Evolutionary conservation across 345 rosid genomes (phyloP).

Genomic region (Erucastrum elatum): DNA sequence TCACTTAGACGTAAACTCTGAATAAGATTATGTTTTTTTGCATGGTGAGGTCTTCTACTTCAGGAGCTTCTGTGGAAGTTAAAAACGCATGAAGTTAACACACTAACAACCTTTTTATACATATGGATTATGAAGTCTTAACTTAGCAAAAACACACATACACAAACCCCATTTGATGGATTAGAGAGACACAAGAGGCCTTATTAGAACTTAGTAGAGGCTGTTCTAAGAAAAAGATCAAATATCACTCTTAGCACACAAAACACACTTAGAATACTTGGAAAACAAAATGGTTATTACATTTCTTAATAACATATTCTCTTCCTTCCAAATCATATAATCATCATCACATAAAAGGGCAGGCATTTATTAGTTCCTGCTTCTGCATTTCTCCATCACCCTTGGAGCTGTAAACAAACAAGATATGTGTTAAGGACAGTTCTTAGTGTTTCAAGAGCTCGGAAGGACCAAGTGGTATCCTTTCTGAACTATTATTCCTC

Average conservation of each 20-base stretch:
- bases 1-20: background rate
- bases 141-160: constrained; percentile 25
- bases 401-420: constrained; percentile 56
- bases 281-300: constrained; percentile 34
- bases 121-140: constrained; percentile 15
- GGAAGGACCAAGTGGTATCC: constrained; percentile 10
- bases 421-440: constrained; percentile 5
- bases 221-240: constrained; percentile 26
- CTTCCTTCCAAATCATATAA: constrained; percentile 9
- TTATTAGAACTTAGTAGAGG: constrained; percentile 36
- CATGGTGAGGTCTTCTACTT: too few species aligned
- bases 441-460: constrained; percentile 17
- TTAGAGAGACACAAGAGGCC: constrained; percentile 30
- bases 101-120: constrained; percentile 32
- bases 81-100: background rate
- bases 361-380: constrained; percentile 35
- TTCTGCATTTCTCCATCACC: constrained; percentile 67
- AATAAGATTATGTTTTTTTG: background rate
- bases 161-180: constrained; percentile 15
- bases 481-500: background rate
- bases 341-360: background rate
- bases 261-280: constrained; percentile 17
- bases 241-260: constrained; percentile 29
- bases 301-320: constrained; percentile 21
- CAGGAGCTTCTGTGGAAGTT: too few species aligned